Evolutionary conservation across 257 asterid species (phyloP), one percentile per base, ranked within the genome.

Genomic region (Petrea volubilis): DNA sequence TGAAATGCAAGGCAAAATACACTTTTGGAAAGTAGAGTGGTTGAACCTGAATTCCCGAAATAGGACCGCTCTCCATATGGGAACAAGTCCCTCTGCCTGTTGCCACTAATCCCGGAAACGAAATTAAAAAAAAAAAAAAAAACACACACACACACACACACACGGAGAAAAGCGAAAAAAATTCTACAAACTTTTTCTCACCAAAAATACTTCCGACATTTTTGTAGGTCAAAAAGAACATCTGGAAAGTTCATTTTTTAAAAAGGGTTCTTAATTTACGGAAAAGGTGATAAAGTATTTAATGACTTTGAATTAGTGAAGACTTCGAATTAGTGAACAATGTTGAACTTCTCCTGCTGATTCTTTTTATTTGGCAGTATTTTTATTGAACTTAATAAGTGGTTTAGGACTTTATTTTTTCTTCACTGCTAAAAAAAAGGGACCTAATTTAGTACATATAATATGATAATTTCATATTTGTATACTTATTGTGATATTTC

Each of bases 11-110:
- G 1, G 64, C 18, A 43, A 31, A 28, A 7, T 67, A 20, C n/a
- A 52, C 11, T 57, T 71, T 66, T 38, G 64, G 56, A 59, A 72
- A 52, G 72, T 77, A 75, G 78, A 72, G 78, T 72, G 17, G 82
- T 67, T 72, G 78, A 60, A 53, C 70, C 28, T 68, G 34, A 33
- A 72, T 40, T 38, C 46, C 5, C 24, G 44, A 64, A 77, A 27
- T 71, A 25, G n/a, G 70, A 71, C 60, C 33, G 34, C 21, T 38
- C 63, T 23, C 64, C 52, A 17, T 10, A 6, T 9, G 53, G 38
- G 29, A 62, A 24, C 7, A 46, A 36, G 51, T 63, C 53, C 61
- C 57, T 70, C 64, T 70, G 63, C 59, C 77, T 57, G 71, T 77
- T 70, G 63, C 65, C 77, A 18, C 7, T 47, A 77, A 77, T 46